Base-by-base conservation (phyloP, 2,329 filamentous ascomycete species). In the Aspergillus spinulosporus region DNA sequence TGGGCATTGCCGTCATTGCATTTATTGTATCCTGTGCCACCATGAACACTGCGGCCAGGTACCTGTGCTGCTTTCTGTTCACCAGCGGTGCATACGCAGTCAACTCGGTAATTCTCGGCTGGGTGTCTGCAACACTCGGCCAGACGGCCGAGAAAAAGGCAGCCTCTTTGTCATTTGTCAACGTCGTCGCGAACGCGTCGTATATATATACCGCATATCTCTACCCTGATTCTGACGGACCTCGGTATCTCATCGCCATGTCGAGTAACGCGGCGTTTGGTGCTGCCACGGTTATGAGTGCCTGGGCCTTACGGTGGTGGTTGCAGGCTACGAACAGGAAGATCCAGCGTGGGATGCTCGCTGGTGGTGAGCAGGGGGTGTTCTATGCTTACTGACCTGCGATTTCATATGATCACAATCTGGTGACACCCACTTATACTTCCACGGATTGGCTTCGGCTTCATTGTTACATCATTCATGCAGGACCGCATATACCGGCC, bases 111-210 rank as follows among this genome's bases (percentile, higher is more conserved):
- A 72, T 75, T 14, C 63, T 76, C 1, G 69, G 69, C 12, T 76
- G 74, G 74, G 71, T 73, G 0, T 69, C 70, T 1, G 66, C 67
- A 0, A 74, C 72, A 1, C 67, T 72, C 1, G 72, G 71, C 2
- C 71, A 75, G 45, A 74, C 73, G 1, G 58, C 68, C 0, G 72
- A 74, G 59, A 77, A 76, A 64, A 75, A 74, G 43, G 73, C 74
- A 7, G 71, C 71, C 0, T 65, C 69, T 0, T 42, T 76, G 8
- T 69, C 71, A 1, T 70, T 75, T 40, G 73, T 76, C 29, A 76
- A 76, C 36, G 66, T 71, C 1, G 64, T 73, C 9, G 68, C 69
- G 1, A 76, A 72, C 49, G 62, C 66, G 12, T 63, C 65, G 29
- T 66, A 72, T 40, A 74, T 76, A 40, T 76, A 69, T 28, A 65